Conservation (phyloP, 192 early-diverging fungal genomes). For the Entophlyctis helioformis region DNA sequence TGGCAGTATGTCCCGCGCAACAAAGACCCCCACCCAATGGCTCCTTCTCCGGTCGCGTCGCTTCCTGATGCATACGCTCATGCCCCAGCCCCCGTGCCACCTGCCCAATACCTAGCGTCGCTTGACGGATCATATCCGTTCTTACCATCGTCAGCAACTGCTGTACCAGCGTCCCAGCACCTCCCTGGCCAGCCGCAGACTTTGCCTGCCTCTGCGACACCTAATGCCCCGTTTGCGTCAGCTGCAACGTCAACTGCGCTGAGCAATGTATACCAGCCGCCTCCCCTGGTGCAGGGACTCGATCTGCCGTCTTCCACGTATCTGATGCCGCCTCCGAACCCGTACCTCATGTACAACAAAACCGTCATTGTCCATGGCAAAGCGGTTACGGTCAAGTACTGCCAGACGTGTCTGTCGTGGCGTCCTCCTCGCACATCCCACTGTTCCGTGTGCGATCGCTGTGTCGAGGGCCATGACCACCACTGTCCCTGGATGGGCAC, state of each 20-base stretch:
- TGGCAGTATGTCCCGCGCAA: background rate
- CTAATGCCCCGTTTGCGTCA: background rate
- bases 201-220: background rate
- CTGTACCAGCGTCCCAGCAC: background rate
- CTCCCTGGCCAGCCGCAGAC: background rate
- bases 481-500: constrained; percentile 91
- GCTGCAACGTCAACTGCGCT: background rate
- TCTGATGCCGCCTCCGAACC: constrained; percentile 7
- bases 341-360: constrained; percentile 1
- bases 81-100: background rate
- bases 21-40: background rate
- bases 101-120: background rate
- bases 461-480: constrained; percentile 52
- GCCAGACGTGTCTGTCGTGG: constrained; percentile 80
- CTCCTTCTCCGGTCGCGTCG: constrained; percentile 1
- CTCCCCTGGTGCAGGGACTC: background rate
- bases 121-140: background rate
- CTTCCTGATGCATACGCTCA: background rate
- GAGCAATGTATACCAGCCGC: background rate
- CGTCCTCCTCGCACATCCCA: constrained; percentile 79
- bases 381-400: constrained; percentile 69
- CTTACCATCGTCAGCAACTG: background rate
- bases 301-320: constrained; percentile 1
- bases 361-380: constrained; percentile 46
- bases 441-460: constrained; percentile 81